Percentiles rank a stretch among this genome's conserved stretches.
Conservation (phyloP, 1,284 basidiomycete genomes). For the Hypsizygus ulmarius region DNA sequence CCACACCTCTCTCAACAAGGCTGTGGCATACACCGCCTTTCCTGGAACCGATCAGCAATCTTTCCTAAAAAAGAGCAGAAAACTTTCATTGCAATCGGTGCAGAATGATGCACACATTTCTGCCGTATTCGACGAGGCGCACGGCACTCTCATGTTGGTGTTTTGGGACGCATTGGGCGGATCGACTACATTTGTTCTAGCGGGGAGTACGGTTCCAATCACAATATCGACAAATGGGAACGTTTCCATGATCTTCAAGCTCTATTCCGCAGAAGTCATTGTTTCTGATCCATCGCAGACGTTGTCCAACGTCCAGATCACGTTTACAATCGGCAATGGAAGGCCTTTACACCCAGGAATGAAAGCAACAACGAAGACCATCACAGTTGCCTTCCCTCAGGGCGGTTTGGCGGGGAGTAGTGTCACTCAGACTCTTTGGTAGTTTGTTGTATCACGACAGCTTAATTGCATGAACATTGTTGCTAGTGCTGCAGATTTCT, state of each 20-base stretch:
- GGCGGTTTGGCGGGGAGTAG: conserved; percentile 43
- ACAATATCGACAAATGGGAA: conserved; percentile 41
- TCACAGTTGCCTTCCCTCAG: conserved; percentile 27
- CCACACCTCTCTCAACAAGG: conserved; percentile 35
- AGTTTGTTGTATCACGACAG: conserved; percentile 4
- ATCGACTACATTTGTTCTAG: conserved; percentile 28
- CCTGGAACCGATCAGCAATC: conserved; percentile 40
- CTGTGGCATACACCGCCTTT: conserved; percentile 53
- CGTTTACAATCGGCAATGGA: conserved; percentile 19
- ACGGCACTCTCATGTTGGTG: conserved; percentile 40
- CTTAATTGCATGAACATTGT: no score
- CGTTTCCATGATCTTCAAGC: conserved; percentile 42
- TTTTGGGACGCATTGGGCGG: conserved; percentile 44
- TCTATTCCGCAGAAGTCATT: conserved; percentile 41
- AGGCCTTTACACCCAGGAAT: conserved; percentile 10
- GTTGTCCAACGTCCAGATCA: conserved; percentile 25
- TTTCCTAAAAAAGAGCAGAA: conserved; percentile 32
- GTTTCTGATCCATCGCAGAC: conserved; percentile 57
- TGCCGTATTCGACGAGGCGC: conserved; percentile 38
- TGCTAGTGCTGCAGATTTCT: no score
- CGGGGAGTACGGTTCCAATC: conserved; percentile 28
- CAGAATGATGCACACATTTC: conserved; percentile 43
- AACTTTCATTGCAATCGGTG: conserved; percentile 33
- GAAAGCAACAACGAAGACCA: conserved; percentile 24
- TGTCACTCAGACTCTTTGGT: conserved; percentile 25